Evolutionary conservation across 1,284 basidiomycete species (phyloP), one percentile per base, ranked within the genome.

Genomic region (Sanguinoderma infundibulare): DNA sequence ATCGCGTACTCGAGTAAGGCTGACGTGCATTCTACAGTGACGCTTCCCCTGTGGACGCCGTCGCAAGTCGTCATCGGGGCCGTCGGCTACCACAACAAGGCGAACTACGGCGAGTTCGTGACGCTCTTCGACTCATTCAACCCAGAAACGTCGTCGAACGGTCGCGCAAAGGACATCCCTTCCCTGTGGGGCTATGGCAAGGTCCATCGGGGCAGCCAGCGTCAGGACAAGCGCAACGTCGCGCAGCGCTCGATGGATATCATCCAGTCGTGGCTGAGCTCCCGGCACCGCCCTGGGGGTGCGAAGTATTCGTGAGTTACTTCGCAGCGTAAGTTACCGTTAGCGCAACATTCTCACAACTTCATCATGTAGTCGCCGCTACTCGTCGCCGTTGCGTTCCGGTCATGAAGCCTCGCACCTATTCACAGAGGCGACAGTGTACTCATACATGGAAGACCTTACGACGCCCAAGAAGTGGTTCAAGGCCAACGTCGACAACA

Each of bases 401-500:
- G 86, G 88, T 2, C 88, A 87, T 72, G 87, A 87, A 67, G 77
- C 83, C 20, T 89, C 91, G 1, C 80, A 86, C 58, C 69, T 94
- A 44, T 86, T 85, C 63, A 81, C 87, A 0, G 92, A 93, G 69
- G 79, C 84, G 42, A 88, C 87, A 2, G 77, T 85, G 57, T 91
- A 92, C 70, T 81, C 81, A 17, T 92, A 88, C 69, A 79, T 92
- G 64, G 81, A 86, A 49, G 79, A 81, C 32, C 71, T 89, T 30
- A 80, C 83, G 22, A 82, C 83, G 15, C 84, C 90, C 0, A 88
- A 85, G 71, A 81, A 75, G 59, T 94, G 92, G 89, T 89, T 94
- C 70, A 83, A 84, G 57, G 81, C 81, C 1, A 87, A 92, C 66
- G 82, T 86, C n/a, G 83, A 89, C 64, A 72, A 78, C 14, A 87